Percentiles rank a stretch among this genome's conserved stretches.
Evolutionary conservation across 2,329 filamentous ascomycete species (phyloP).

Genomic region (Cadophora sp.): DNA sequence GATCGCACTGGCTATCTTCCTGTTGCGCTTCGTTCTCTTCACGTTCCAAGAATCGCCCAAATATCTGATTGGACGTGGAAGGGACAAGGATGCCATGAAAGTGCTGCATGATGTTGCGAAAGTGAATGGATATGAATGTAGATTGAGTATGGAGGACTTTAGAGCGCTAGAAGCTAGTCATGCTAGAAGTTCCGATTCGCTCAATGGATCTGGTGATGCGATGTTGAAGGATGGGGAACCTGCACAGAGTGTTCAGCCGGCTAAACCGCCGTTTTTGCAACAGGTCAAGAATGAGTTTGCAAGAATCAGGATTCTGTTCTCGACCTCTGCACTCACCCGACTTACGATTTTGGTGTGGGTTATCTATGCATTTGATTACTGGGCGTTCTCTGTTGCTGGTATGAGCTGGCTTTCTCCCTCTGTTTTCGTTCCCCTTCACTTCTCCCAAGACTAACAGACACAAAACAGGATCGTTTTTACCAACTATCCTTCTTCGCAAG

Average conservation of each 20-base stretch:
- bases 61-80: constrained; percentile 61
- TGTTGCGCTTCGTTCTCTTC: constrained; percentile 61
- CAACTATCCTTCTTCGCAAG: constrained; percentile 43
- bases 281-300: constrained; percentile 43
- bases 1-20: constrained; percentile 60
- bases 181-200: neutral
- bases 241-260: neutral
- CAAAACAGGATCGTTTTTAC: constrained; percentile 48
- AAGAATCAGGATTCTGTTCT: constrained; percentile 54
- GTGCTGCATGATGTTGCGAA: constrained; percentile 61
- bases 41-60: constrained; percentile 64
- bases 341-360: constrained; percentile 57
- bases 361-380: constrained; percentile 57
- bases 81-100: constrained; percentile 57
- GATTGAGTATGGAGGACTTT: constrained; percentile 11
- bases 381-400: constrained; percentile 51
- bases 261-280: neutral
- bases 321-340: constrained; percentile 48
- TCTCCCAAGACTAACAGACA: constrained; percentile 6
- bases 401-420: constrained; percentile 41
- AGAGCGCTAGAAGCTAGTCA: constrained; percentile 19
- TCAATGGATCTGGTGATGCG: neutral
- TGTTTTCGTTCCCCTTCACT: constrained; percentile 23
- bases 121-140: constrained; percentile 48
- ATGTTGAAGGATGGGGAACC: neutral